A percentile compares a stretch with the other conserved stretches of the same genome.
phyloP scores from a whole-genome alignment of 192 early-diverging fungal species.

The Helicostylum pulchrum region DNA sequence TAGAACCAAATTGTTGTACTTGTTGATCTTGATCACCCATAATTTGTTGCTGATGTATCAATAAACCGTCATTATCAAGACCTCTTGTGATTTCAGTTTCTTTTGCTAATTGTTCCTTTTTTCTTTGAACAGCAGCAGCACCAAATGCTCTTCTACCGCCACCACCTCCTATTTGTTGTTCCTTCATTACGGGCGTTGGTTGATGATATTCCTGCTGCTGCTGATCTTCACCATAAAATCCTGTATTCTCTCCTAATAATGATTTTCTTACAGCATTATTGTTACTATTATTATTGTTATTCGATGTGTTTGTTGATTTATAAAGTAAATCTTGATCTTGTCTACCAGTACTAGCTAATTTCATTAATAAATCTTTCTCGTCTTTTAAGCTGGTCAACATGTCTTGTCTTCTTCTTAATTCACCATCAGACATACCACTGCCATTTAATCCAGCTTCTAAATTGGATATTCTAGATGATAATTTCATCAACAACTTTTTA shows the following conservation, averaged over 20 bases:
- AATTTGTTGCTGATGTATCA: constrained; percentile 70
- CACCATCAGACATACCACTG: constrained; percentile 61
- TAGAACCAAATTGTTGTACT: constrained; percentile 69
- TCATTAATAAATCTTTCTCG: constrained; percentile 62
- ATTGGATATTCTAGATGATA: constrained; percentile 45
- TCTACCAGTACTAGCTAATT: constrained; percentile 51
- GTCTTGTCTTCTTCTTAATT: constrained; percentile 75
- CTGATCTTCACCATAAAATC: constrained; percentile 6
- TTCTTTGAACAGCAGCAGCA: constrained; percentile 3
- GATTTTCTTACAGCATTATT: constrained; percentile 26
- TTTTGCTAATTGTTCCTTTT: constrained; percentile 12
- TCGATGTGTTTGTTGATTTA: constrained; percentile 4
- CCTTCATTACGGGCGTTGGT: background rate
- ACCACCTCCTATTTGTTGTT: constrained; percentile 6
- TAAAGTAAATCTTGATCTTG: constrained; percentile 44
- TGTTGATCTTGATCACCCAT: constrained; percentile 84
- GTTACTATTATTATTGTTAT: constrained; percentile 19
- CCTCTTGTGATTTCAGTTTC: constrained; percentile 81
- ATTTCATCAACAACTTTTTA: constrained; percentile 58
- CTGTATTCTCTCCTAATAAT: constrained; percentile 2
- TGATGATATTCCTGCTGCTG: background rate
- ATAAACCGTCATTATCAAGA: constrained; percentile 70
- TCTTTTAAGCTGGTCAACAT: constrained; percentile 70
- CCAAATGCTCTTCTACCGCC: constrained; percentile 19
- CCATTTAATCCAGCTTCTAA: constrained; percentile 54